These are phyloP conservation scores for Kluyveromyces lactis DNA, from an alignment of 805 yeast species.

Conservation along the genomic window DNA sequence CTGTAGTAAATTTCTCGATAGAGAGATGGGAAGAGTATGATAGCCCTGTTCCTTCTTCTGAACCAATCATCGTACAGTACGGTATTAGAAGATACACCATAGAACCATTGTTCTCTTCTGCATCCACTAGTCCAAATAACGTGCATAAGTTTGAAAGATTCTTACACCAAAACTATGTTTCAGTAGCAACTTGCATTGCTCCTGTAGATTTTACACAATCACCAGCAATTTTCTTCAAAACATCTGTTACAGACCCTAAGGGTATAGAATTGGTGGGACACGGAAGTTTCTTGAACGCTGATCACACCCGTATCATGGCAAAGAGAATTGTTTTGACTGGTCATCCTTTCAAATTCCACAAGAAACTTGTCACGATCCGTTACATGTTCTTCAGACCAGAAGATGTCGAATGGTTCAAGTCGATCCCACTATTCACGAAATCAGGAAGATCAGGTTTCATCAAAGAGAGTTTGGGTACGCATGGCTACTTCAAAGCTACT, in stretches of 20 bases:
- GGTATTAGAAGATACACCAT: conserved; percentile 86
- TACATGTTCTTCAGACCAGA: conserved; percentile 94
- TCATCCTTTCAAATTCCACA: conserved; percentile 91
- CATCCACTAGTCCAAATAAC: conserved; percentile 68
- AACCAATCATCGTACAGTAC: conserved; percentile 74
- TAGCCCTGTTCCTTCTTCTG: conserved; percentile 78
- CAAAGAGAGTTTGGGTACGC: conserved; percentile 94
- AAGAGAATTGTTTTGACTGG: conserved; percentile 89
- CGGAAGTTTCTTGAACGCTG: conserved; percentile 83
- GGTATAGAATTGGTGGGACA: conserved; percentile 69
- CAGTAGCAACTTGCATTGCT: conserved; percentile 79
- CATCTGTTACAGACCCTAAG: conserved; percentile 36
- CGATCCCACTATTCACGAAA: conserved; percentile 87
- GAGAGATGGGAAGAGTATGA: conserved; percentile 88
- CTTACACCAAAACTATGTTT: conserved; percentile 64
- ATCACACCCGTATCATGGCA: conserved; percentile 75
- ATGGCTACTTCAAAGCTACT: conserved; percentile 93
- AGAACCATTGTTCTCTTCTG: conserved; percentile 75
- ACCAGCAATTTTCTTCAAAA: conserved; percentile 78
- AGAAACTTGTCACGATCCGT: conserved; percentile 80
- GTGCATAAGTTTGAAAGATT: conserved; percentile 83
- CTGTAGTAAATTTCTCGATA: conserved; percentile 74
- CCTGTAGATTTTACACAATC: conserved; percentile 80
- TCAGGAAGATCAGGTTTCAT: conserved; percentile 91
- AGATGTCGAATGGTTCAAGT: conserved; percentile 83